phyloP scores from a whole-genome alignment of 2,329 filamentous ascomycete species.

The Fulvia fulva region DNA sequence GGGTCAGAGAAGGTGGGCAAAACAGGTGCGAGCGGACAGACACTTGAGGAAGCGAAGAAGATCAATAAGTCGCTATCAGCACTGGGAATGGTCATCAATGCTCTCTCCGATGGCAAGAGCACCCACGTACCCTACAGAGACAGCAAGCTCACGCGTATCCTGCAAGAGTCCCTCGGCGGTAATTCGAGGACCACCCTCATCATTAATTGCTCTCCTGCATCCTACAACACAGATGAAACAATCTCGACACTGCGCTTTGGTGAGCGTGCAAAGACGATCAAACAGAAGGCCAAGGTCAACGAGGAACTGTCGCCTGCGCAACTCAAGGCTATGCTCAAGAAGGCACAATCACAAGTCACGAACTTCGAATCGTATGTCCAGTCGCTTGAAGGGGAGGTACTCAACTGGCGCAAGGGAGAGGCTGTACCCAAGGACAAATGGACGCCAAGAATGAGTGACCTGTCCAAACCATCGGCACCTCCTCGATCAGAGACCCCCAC shows the following conservation, averaged over 20 bases:
- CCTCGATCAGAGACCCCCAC: conserved; percentile 59
- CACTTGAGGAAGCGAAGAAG: conserved; percentile 97
- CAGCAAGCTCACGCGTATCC: conserved; percentile 92
- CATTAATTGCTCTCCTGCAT: conserved; percentile 98
- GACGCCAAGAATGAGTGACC: conserved; percentile 62
- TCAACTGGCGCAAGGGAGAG: conserved; percentile 83
- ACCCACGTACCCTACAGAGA: conserved; percentile 95
- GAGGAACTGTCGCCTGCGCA: conserved; percentile 93
- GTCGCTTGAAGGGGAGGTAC: conserved; percentile 78
- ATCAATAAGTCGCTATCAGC: conserved; percentile 99
- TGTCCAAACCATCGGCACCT: conserved; percentile 40
- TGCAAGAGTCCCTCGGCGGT: conserved; percentile 95
- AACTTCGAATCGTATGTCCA: conserved; percentile 85
- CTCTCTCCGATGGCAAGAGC: conserved; percentile 93
- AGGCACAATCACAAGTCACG: conserved; percentile 83
- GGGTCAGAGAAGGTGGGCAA: conserved; percentile 99
- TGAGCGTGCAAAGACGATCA: conserved; percentile 95
- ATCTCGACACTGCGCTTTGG: conserved; percentile 89
- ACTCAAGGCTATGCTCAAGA: conserved; percentile 87
- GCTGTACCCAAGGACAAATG: conserved; percentile 83
- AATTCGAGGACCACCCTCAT: conserved; percentile 98
- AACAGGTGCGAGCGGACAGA: conserved; percentile 95
- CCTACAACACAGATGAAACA: conserved; percentile 95
- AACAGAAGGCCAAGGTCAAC: conserved; percentile 99
- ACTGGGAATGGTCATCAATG: conserved; percentile 98